phyloP scores from a whole-genome alignment of 2,329 filamentous ascomycete genomes.

The Pyricularia pennisetigena region DNA sequence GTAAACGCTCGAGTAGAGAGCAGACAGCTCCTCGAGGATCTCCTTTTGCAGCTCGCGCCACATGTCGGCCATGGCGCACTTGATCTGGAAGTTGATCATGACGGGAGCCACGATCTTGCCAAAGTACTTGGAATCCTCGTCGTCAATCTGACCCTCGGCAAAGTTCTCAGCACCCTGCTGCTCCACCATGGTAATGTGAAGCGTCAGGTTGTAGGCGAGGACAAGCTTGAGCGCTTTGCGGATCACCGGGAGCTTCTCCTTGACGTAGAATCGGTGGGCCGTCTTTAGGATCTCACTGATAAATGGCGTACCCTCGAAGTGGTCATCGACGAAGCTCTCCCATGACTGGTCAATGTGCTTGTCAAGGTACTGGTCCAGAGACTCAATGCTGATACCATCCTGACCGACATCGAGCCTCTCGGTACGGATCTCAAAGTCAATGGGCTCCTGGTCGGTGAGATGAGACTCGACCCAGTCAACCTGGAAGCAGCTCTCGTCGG shows the following conservation, averaged over 20 bases:
- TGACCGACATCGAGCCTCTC: constrained; percentile 82
- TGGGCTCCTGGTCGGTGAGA: constrained; percentile 56
- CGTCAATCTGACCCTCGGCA: constrained; percentile 74
- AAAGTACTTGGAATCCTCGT: constrained; percentile 76
- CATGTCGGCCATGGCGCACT: constrained; percentile 93
- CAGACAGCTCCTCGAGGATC: constrained; percentile 85
- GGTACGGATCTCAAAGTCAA: constrained; percentile 77
- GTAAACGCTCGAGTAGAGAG: constrained; percentile 94
- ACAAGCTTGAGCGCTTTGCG: constrained; percentile 93
- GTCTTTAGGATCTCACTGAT: constrained; percentile 95
- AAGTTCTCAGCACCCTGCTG: constrained; percentile 72
- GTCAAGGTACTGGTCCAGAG: constrained; percentile 86
- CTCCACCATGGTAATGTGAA: constrained; percentile 91
- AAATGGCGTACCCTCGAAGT: constrained; percentile 93
- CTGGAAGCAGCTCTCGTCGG: constrained; percentile 85
- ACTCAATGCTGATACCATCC: constrained; percentile 72
- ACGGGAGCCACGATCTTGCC: constrained; percentile 89
- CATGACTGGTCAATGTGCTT: constrained; percentile 89
- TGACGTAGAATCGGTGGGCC: constrained; percentile 83
- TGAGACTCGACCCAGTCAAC: constrained; percentile 88
- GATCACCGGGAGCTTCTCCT: constrained; percentile 80
- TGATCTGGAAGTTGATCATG: constrained; percentile 99
- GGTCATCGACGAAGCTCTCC: constrained; percentile 88
- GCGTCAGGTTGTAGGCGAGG: constrained; percentile 88
- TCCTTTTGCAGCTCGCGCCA: constrained; percentile 97